Conservation (phyloP, 208 protist genomes). For the Wallacemonas rigidus region DNA sequence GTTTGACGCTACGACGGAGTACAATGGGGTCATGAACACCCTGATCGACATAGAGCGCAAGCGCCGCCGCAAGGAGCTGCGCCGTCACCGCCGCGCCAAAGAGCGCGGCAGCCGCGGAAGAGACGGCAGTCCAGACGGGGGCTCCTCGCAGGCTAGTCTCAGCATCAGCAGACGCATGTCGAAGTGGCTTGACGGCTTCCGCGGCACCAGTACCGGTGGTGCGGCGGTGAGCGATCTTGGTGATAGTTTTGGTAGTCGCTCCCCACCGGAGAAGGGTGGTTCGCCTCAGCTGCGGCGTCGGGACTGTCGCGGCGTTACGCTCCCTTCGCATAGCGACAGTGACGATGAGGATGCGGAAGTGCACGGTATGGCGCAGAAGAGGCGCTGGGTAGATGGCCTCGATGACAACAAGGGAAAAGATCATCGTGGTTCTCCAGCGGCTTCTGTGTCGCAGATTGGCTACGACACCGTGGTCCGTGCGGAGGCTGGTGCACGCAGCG, state of each 20-base stretch:
- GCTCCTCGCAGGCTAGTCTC: slow-evolving; percentile 9
- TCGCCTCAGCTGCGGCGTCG: not conserved
- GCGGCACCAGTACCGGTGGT: not conserved
- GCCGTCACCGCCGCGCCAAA: not conserved
- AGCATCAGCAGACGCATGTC: slow-evolving; percentile 12
- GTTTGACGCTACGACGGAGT: slow-evolving; percentile 46
- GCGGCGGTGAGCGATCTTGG: slow-evolving; percentile 1
- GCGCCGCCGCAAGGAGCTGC: not conserved
- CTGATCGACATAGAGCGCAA: slow-evolving; percentile 14
- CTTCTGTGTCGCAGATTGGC: not conserved
- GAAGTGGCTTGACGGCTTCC: slow-evolving; percentile 8
- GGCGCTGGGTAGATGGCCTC: slow-evolving; percentile 6
- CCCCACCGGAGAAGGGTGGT: not conserved
- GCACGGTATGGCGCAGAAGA: not conserved
- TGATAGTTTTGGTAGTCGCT: slow-evolving; percentile 6
- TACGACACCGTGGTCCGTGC: not conserved
- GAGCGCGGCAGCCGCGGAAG: not conserved
- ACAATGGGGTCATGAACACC: slow-evolving; percentile 13
- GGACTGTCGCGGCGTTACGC: not conserved
- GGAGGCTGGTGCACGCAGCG: not conserved
- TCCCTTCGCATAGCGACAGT: slow-evolving; percentile 7
- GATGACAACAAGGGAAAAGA: slow-evolving; percentile 1
- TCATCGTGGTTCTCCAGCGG: slow-evolving; percentile 2
- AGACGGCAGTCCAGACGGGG: not conserved
- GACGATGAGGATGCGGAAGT: slow-evolving; percentile 10